These are phyloP conservation scores for Gracilariopsis chorda DNA, from an alignment of 23 red algal genomes.

Conservation along the genomic window DNA sequence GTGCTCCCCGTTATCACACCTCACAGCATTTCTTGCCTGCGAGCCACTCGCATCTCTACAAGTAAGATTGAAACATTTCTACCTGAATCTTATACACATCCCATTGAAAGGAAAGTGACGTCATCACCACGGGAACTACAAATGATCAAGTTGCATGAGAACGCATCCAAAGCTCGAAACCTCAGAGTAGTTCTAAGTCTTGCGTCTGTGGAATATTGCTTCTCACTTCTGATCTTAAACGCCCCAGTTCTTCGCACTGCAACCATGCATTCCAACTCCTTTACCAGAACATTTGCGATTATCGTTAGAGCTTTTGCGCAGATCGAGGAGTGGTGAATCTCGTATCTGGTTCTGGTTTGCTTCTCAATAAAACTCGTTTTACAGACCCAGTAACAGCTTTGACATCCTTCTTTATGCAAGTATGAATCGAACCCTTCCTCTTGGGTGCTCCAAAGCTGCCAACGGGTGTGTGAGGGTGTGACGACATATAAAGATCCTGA, in stretches of 20 bases:
- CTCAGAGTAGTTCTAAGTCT: neutral
- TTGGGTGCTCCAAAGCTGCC: neutral
- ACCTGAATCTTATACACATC: conserved; percentile 14
- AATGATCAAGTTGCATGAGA: conserved; percentile 20
- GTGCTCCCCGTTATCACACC: conserved; percentile 37
- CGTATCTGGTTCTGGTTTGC: conserved; percentile 6
- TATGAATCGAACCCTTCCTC: neutral
- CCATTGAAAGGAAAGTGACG: conserved; percentile 47
- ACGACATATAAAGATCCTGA: neutral
- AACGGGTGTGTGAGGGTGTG: neutral
- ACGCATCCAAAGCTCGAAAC: conserved; percentile 8
- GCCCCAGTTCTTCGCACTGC: conserved; percentile 2
- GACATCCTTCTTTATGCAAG: neutral
- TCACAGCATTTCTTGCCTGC: conserved; percentile 46
- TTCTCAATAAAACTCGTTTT: neutral
- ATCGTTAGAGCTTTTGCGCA: conserved; percentile 1
- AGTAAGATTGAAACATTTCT: conserved; percentile 13
- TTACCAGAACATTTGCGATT: conserved; percentile 4
- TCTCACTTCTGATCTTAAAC: conserved; percentile 4
- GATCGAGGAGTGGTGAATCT: conserved; percentile 20
- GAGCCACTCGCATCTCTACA: conserved; percentile 40
- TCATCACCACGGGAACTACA: neutral
- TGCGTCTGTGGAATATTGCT: neutral
- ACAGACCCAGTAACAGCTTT: conserved; percentile 2
- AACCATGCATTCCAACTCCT: neutral